A percentile compares a stretch with the other conserved stretches of the same genome.
These are phyloP conservation scores for Scutellaria barbata DNA, from an alignment of 257 asterid species.

Conservation along the genomic window DNA sequence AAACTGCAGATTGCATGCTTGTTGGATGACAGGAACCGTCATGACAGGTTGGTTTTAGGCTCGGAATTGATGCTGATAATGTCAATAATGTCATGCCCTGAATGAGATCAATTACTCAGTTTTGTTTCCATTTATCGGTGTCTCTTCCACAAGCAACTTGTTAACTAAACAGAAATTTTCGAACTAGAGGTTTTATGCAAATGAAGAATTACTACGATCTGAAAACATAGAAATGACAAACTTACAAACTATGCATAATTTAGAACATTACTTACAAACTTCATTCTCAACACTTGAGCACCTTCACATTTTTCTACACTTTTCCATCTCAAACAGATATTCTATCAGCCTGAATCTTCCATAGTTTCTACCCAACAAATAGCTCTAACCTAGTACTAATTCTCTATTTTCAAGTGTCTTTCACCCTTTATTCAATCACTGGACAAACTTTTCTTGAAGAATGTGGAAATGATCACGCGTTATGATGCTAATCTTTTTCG, in stretches of 20 bases:
- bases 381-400: background rate
- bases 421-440: background rate
- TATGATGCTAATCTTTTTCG: too few species aligned
- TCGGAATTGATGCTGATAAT: slow-evolving; percentile 39
- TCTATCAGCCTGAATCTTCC: too few species aligned
- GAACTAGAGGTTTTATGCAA: background rate
- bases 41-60: slow-evolving; percentile 41
- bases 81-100: slow-evolving; percentile 45
- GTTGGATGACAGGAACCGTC: slow-evolving; percentile 53
- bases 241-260: too few species aligned
- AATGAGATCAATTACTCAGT: background rate
- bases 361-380: background rate
- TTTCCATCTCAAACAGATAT: too few species aligned
- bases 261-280: too few species aligned
- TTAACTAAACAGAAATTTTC: background rate
- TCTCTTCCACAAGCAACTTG: slow-evolving; percentile 1
- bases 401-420: background rate
- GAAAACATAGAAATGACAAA: too few species aligned
- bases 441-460: background rate
- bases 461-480: background rate
- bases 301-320: too few species aligned
- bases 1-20: slow-evolving; percentile 47
- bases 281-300: too few species aligned
- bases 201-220: background rate
- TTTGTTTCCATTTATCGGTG: background rate